Evolutionary conservation across 345 rosid species (phyloP), one percentile per base, ranked within the genome.

Genomic region (Kandelia obovata): DNA sequence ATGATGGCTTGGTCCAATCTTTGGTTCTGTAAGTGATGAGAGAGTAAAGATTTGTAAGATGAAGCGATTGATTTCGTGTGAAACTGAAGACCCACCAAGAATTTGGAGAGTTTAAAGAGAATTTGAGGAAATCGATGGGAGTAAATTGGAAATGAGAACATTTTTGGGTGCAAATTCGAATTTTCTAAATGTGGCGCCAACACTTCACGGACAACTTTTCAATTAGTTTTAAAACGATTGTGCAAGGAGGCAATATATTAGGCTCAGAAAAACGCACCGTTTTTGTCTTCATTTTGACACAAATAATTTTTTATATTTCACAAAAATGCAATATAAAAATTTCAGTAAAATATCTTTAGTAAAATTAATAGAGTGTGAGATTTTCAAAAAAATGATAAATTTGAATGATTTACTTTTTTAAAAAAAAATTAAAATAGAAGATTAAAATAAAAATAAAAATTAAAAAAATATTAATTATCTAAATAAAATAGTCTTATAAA

Each of bases 1-100:
- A 30, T 9, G 10, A 88, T 82, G 39, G 90, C 89, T 46, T 76
- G 76, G 16, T 82, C 84, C 47, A 79, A 64, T 30, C 84, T 84
- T 53, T 51, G 76, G 74, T 71, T 71, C 39, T 56, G 66, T 3
- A 89, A 62, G 80, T 76, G 85, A 69, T 80, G 23, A 63, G 82
- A 71, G 66, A 92, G 67, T 65, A 66, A 59, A 62, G 13, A 21
- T 69, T 80, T 86, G 30, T 47, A 62, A 35, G 39, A 76, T 28
- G 65, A 52, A 59, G 25, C 11, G 53, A 59, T 55, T 6, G 62
- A 62, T n/a, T 57, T 68, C 0, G 67, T 51, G 28, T 68, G 67
- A 53, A 77, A 73, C 60, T 2, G 49, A 23, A 74, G 23, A 66
- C 53, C 66, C 52, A 65, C 30, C 43, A 69, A 79, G 39, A 47